Base-by-base conservation (phyloP, 1,284 basidiomycete species). In the Heterobasidion occidentale region DNA sequence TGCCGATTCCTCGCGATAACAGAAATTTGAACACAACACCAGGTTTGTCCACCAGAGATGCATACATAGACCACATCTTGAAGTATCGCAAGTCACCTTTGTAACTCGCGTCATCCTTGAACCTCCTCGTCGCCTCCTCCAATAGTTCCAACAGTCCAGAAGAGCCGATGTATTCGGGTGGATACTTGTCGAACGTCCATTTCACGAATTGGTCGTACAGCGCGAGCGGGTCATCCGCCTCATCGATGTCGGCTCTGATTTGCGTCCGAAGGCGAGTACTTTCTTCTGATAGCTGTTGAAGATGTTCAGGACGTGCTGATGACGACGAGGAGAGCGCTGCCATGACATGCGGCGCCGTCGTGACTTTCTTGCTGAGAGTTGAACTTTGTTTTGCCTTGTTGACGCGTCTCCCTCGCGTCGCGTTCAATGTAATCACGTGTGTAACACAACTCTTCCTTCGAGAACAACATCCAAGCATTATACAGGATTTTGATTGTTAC, bases 51-150 rank as follows among this genome's bases (percentile, higher is more conserved):
- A 89, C 78, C 61, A 84, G 79, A 51, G 81, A 79, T 1, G 91
- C 85, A 67, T 94, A 94, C 58, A 88, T 75, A 15, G 86, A 81
- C 94, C 94, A 97, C 36, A 96, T 71, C 68, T 89, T 90, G 51
- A 98, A 78, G 70, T 98, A 97, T 45, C 95, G 81, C 55, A 90
- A 72, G 73, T 98, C 95, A 60, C 87, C 85, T 64, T 84, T 84
- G 72, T 96, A 98, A 34, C 85, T 75, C 36, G 80, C 75, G 64
- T 95, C 92, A 33, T 83, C 79, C 58, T 88, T 83, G 68, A 98
- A 96, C 53, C 83, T 80, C 20, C 87, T 75, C 0, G 89, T 91
- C 0, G 85, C 83, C 60, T 86, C 81, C 62, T 94, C 90, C 0
- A 94, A 74, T 4, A 92, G 71, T 56, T 85, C 81, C 5, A 82